These are phyloP conservation scores for Capsella bursapastoris DNA, from an alignment of 345 rosid species.

Conservation along the genomic window DNA sequence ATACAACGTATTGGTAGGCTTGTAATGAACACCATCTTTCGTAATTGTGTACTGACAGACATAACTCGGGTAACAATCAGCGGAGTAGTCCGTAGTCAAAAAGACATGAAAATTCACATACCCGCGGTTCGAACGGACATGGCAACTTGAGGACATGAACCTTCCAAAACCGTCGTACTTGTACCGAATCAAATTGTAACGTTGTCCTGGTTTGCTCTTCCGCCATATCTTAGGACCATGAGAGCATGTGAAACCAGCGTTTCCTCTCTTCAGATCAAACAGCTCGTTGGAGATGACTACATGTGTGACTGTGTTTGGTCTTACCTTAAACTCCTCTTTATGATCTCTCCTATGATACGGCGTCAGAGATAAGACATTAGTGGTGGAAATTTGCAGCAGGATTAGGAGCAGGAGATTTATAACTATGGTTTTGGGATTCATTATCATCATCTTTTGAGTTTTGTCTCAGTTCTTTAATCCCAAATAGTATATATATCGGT, in stretches of 20 bases:
- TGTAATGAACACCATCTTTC: slow-evolving; percentile 39
- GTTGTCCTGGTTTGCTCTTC: slow-evolving; percentile 36
- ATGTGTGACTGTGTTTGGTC: slow-evolving; percentile 27
- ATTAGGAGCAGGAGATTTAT: slow-evolving; percentile 25
- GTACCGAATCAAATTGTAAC: slow-evolving; percentile 16
- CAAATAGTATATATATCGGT: background rate
- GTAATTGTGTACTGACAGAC: slow-evolving; percentile 28
- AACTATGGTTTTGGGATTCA: slow-evolving; percentile 26
- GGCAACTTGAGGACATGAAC: slow-evolving; percentile 21
- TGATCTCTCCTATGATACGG: background rate
- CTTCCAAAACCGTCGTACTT: background rate
- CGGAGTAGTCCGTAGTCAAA: slow-evolving; percentile 31
- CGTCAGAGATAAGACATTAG: slow-evolving; percentile 6
- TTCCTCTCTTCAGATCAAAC: slow-evolving; percentile 32
- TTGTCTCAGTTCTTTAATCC: background rate
- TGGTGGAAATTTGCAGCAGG: slow-evolving; percentile 24
- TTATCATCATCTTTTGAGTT: slow-evolving; percentile 12
- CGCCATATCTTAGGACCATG: slow-evolving; percentile 40
- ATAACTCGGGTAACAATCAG: slow-evolving; percentile 34
- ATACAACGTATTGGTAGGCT: slow-evolving; percentile 28
- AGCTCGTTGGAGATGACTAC: slow-evolving; percentile 37
- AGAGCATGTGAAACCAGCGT: slow-evolving; percentile 42
- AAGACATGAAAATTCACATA: slow-evolving; percentile 30
- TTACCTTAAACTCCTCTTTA: slow-evolving; percentile 7
- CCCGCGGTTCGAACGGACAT: slow-evolving; percentile 41